Evolutionary conservation across 805 yeast species (phyloP), one percentile per base, ranked within the genome.

Genomic region (Yarrowia osloensis): DNA sequence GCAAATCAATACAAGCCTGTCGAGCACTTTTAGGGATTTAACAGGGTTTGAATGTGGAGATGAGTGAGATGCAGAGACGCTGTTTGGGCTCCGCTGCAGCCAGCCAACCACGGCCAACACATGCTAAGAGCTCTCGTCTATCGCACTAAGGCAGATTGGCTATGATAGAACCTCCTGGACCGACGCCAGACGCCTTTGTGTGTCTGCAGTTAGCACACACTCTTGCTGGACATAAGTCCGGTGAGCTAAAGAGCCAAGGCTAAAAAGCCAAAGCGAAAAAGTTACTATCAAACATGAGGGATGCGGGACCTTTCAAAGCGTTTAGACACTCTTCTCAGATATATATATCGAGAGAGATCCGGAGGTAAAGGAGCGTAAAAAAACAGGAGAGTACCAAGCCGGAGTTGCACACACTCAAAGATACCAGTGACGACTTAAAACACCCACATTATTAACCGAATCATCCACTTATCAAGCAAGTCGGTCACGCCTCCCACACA

Each of bases 11-110:
- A 28, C 13, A 49, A n/a, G 13, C 54, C 54, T 28, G 54, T 12
- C 37, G n/a, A 26, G 11, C 50, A 46, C 33, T 49, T 28, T 49
- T 49, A 49, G 35, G 54, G 54, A 49, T n/a, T 49, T 49, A 49
- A 49, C 54, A 49, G 4, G 24, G 54, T 49, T 46, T 28, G 31
- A 8, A n/a, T 24, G 31, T 39, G 42, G 5, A n/a, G 42, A 39
- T n/a, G 15, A n/a, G n/a, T n/a, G n/a, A n/a, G n/a, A n/a, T n/a
- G n/a, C n/a, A n/a, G n/a, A n/a, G n/a, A n/a, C n/a, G n/a, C n/a
- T n/a, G n/a, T n/a, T n/a, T n/a, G n/a, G n/a, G n/a, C n/a, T n/a
- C n/a, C n/a, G 6, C 40, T 37, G 8, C 40, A 37, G 19, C 40
- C 44, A 39, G 44, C n/a, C n/a, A n/a, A n/a, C n/a, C n/a, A n/a